These are phyloP conservation scores for Bathelium albidoporum DNA, from an alignment of 495 filamentous ascomycete species.

Conservation along the genomic window DNA sequence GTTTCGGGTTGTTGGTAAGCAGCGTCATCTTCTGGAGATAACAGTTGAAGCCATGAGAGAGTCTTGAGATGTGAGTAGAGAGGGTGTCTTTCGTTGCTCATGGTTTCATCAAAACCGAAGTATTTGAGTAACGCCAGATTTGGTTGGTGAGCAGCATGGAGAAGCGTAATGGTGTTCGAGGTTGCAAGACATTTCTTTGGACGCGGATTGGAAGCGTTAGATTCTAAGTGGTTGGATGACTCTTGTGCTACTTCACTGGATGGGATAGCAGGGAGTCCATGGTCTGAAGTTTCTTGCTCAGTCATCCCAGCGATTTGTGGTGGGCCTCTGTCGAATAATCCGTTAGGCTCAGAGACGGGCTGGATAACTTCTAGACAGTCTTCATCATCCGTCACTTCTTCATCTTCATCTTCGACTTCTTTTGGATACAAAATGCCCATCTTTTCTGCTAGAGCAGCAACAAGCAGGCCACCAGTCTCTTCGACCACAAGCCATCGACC, in stretches of 20 bases:
- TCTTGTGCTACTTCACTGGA: not conserved
- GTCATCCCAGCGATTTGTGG: not conserved
- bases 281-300: not conserved
- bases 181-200: slow-evolving; percentile 28
- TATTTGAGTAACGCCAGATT: slow-evolving; percentile 79
- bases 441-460: slow-evolving; percentile 80
- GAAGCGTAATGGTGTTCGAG: slow-evolving; percentile 74
- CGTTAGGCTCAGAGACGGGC: not conserved
- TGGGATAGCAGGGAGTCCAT: not conserved
- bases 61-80: slow-evolving; percentile 70
- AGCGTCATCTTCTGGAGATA: slow-evolving; percentile 60
- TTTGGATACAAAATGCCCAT: slow-evolving; percentile 70
- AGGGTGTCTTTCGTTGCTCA: slow-evolving; percentile 61
- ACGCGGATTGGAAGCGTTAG: not conserved
- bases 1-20: slow-evolving; percentile 53
- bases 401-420: slow-evolving; percentile 14
- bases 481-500: slow-evolving; percentile 85
- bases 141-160: slow-evolving; percentile 82
- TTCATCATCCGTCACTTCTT: not conserved
- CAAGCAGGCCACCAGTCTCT: slow-evolving; percentile 76
- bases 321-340: not conserved
- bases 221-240: not conserved
- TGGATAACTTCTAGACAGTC: not conserved
- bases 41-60: slow-evolving; percentile 80
- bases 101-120: slow-evolving; percentile 66